Evolutionary conservation across 1,284 basidiomycete genomes (phyloP), one percentile per base, ranked within the genome.

Genomic region (Cutaneotrichosporon spelunceum): DNA sequence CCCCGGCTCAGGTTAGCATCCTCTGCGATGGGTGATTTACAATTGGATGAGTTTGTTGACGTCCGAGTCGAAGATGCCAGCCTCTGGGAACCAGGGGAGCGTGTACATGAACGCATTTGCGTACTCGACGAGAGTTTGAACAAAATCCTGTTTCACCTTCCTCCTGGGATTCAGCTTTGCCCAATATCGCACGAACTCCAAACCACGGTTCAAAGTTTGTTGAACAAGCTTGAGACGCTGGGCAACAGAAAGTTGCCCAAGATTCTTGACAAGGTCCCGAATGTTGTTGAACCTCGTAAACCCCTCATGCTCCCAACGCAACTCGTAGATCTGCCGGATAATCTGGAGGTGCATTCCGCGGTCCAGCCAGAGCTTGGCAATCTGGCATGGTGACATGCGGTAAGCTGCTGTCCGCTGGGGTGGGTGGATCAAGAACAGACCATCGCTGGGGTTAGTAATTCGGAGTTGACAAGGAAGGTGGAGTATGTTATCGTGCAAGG

Each of bases 261-360:
- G 11, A 13, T 14, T 19, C 36, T 39, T 39, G 36, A 39, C 36
- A 19, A 39, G 36, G 6, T 39, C 14, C 36, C 5, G 11, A 19
- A 39, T 39, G 14, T 19, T 19, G 14, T 39, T 19, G 36, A 39
- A 39, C 36, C 36, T 39, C 36, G 1, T 10, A 19, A 6, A 5
- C 36, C 36, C 11, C 11, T 39, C 36, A n/a, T 19, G 5, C 21
- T 3, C 33, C 30, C 7, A 24, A 10, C 33, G 33, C 1, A 34
- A 16, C 7, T 10, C n/a, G 33, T 52, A 36, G 30, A 53, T 33
- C 1, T 30, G 5, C 21, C 33, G 52, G 4, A 53, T 16, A 30
- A 53, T 53, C 4, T 34, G n/a, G 30, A 53, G 33, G 33, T 36
- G 52, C 52, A 53, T 53, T 4, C 52, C 52, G 8, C 52, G 52